Evolutionary conservation across 495 filamentous ascomycete species (phyloP).

Genomic region (Cenococcum geophilum): DNA sequence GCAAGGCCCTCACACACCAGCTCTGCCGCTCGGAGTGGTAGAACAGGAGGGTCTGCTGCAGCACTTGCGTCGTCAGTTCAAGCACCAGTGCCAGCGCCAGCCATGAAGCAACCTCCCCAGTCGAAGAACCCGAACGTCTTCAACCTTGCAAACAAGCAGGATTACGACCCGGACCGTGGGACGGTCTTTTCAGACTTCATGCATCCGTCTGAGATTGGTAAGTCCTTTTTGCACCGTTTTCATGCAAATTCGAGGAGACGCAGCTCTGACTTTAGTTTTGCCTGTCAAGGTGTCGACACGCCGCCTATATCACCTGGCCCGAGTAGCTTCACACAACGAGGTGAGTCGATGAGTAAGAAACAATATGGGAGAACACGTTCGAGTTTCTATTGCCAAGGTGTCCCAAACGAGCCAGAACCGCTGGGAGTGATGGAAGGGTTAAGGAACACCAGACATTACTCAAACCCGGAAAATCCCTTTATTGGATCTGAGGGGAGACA

Average conservation of each 20-base stretch:
- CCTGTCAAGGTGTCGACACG: conserved; percentile 14
- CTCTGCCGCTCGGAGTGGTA: conserved; percentile 9
- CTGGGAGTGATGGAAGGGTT: not conserved
- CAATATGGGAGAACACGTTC: not conserved
- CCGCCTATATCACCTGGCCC: not conserved
- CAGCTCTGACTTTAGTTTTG: conserved; percentile 22
- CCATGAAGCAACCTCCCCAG: not conserved
- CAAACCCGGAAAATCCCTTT: not conserved
- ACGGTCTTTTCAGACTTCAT: conserved; percentile 1
- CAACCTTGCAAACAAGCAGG: not conserved
- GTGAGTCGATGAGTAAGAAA: not conserved
- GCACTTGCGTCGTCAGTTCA: conserved; percentile 7
- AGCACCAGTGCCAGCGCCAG: not conserved
- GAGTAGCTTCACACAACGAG: not conserved
- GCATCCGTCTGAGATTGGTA: conserved; percentile 2
- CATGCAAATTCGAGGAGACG: not conserved
- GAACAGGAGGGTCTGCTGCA: conserved; percentile 8
- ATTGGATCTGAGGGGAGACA: not conserved
- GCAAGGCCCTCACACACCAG: not conserved
- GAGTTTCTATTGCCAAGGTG: conserved; percentile 2
- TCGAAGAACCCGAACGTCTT: not conserved
- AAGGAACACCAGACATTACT: not conserved
- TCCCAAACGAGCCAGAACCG: not conserved
- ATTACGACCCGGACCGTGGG: not conserved
- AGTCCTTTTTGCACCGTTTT: conserved; percentile 1